Conservation (phyloP, 345 rosid species). For the Eucalyptus lansdowneana region DNA sequence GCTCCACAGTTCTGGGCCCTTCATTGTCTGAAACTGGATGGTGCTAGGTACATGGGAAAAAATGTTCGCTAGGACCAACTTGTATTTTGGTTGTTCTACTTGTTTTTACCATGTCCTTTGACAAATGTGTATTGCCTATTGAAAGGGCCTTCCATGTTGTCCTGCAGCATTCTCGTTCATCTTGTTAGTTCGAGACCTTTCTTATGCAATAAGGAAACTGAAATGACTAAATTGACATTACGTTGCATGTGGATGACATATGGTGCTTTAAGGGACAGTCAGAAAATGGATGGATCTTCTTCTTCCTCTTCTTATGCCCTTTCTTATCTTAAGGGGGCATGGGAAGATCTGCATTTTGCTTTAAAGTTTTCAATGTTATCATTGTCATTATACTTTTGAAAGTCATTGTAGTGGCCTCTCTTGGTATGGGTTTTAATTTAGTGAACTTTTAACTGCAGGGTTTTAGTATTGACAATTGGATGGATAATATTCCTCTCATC, state of each 20-base stretch:
- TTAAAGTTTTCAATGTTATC: neutral
- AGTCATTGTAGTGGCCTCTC: neutral
- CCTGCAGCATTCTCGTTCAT: neutral
- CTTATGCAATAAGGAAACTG: neutral
- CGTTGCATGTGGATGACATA: neutral
- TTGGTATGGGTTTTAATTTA: neutral
- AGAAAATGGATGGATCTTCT: neutral
- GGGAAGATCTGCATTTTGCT: neutral
- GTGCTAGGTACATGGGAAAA: neutral
- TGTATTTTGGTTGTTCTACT: neutral
- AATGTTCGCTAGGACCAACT: neutral
- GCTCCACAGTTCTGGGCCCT: neutral
- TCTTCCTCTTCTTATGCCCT: neutral
- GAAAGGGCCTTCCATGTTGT: neutral
- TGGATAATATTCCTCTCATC: constrained; percentile 85
- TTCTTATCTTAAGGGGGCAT: neutral
- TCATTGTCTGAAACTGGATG: neutral
- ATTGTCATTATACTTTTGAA: neutral
- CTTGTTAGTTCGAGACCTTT: neutral
- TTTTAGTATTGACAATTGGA: constrained; percentile 62
- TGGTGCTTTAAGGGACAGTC: neutral
- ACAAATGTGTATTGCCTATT: neutral
- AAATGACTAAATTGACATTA: neutral
- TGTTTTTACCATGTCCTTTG: neutral
- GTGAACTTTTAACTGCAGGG: constrained; percentile 33